Conservation (phyloP, 2,329 filamentous ascomycete species). For the Ascochyta clinopodiicola region DNA sequence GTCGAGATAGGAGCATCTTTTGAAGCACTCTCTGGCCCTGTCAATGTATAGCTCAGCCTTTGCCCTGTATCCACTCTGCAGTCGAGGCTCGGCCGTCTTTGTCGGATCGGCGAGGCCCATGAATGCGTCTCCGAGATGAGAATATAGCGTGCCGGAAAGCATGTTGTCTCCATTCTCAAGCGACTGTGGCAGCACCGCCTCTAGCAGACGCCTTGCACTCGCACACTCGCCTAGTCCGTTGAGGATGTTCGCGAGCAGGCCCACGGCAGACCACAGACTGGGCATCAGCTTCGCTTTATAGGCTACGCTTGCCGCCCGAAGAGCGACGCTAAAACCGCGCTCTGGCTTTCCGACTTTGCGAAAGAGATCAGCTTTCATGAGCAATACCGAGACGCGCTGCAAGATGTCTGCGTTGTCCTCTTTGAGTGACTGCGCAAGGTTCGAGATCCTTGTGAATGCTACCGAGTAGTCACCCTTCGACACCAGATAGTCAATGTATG, state of each 20-base stretch:
- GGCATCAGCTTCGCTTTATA: constrained; percentile 72
- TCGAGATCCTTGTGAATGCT: constrained; percentile 63
- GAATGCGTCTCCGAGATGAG: constrained; percentile 74
- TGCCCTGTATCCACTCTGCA: constrained; percentile 31
- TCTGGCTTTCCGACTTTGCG: constrained; percentile 72
- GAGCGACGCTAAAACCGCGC: constrained; percentile 76
- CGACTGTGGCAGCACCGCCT: constrained; percentile 73
- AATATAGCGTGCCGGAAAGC: constrained; percentile 71
- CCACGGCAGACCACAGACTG: constrained; percentile 75
- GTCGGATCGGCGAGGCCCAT: constrained; percentile 74
- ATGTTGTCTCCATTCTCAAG: constrained; percentile 72
- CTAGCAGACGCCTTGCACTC: constrained; percentile 68
- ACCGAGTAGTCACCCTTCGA: constrained; percentile 59
- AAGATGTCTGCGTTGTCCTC: constrained; percentile 68
- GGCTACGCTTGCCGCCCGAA: constrained; percentile 77
- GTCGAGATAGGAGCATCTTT: constrained; percentile 69
- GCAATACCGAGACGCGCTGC: constrained; percentile 73
- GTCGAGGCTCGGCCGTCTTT: constrained; percentile 21
- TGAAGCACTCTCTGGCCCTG: constrained; percentile 57
- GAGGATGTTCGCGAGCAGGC: constrained; percentile 71
- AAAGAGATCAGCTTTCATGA: constrained; percentile 75
- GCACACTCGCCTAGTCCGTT: constrained; percentile 73
- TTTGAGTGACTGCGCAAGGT: constrained; percentile 58
- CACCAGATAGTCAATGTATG: constrained; percentile 66
- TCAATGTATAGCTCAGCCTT: constrained; percentile 47